Percentiles rank a stretch among this genome's conserved stretches.
phyloP scores from a whole-genome alignment of 306 rosid genomes.

The Bauhinia variegata region DNA sequence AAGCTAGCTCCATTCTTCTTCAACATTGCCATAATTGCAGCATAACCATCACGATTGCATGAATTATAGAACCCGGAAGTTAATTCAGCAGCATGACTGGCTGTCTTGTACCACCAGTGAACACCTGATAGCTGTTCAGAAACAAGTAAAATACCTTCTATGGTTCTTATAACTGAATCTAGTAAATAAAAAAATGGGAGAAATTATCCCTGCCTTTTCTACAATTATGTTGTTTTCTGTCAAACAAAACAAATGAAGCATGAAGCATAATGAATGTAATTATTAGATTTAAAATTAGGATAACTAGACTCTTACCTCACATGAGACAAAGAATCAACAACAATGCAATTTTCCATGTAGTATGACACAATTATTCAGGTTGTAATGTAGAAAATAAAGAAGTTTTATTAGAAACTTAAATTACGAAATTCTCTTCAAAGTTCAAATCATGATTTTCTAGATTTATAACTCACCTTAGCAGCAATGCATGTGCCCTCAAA shows the following conservation, averaged over 20 bases:
- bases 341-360: constrained; percentile 5
- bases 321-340: constrained; percentile 5
- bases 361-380: constrained; percentile 22
- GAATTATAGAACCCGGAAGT: constrained; percentile 91
- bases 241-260: constrained; percentile 18
- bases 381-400: constrained; percentile 22
- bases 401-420: constrained; percentile 17
- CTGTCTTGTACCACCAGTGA: constrained; percentile 95
- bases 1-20: constrained; percentile 71
- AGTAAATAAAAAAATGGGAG: background rate
- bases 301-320: background rate
- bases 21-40: constrained; percentile 70
- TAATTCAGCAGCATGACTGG: constrained; percentile 93
- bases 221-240: background rate
- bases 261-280: constrained; percentile 5
- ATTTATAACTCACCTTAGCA: constrained; percentile 70
- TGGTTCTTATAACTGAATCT: constrained; percentile 14
- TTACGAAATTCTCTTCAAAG: constrained; percentile 23
- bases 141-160: constrained; percentile 29
- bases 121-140: constrained; percentile 82
- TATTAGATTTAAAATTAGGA: background rate
- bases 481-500: constrained; percentile 81
- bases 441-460: constrained; percentile 7
- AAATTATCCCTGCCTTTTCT: background rate
- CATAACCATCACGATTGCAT: constrained; percentile 94